A percentile compares a stretch with the other conserved stretches of the same genome.
These are phyloP conservation scores for Tetracladium setigerum DNA, from an alignment of 495 filamentous ascomycete genomes.

Conservation along the genomic window DNA sequence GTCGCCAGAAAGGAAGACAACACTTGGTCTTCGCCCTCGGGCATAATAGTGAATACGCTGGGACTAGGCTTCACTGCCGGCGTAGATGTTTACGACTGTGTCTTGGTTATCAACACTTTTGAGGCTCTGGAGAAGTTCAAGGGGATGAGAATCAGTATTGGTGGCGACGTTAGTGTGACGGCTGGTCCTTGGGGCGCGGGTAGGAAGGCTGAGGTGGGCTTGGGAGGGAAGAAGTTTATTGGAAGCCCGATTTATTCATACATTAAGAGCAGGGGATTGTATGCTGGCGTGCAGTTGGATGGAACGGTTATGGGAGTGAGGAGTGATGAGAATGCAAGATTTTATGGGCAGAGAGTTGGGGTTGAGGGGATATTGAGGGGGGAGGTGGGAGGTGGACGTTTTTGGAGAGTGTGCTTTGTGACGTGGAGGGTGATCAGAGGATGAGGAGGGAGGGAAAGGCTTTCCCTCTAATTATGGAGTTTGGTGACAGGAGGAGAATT, in stretches of 20 bases:
- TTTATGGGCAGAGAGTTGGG: constrained; percentile 55
- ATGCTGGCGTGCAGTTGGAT: constrained; percentile 67
- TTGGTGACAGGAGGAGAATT: too few relatives aligned
- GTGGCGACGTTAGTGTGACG: constrained; percentile 62
- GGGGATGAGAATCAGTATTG: constrained; percentile 59
- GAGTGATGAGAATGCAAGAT: constrained; percentile 66
- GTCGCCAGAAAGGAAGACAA: constrained; percentile 58
- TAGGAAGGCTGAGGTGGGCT: constrained; percentile 56
- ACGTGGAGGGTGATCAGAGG: too few relatives aligned
- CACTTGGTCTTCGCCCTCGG: constrained; percentile 65
- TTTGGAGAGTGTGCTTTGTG: too few relatives aligned
- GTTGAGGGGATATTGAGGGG: constrained; percentile 61
- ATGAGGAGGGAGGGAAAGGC: too few relatives aligned
- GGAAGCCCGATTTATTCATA: constrained; percentile 66
- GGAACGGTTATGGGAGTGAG: constrained; percentile 70
- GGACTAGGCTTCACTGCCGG: constrained; percentile 68
- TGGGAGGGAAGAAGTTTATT: constrained; percentile 12
- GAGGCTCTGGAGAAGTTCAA: constrained; percentile 66
- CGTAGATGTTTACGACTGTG: constrained; percentile 74
- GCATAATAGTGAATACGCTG: constrained; percentile 65
- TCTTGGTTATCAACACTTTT: constrained; percentile 67
- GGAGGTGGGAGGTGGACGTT: constrained; percentile 32
- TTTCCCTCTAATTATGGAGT: too few relatives aligned
- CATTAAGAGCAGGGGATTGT: constrained; percentile 69
- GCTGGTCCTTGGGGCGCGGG: constrained; percentile 66